Evolutionary conservation across 106 monocot genomes (phyloP), one percentile per base, ranked within the genome.

Genomic region (Allium cepa): DNA sequence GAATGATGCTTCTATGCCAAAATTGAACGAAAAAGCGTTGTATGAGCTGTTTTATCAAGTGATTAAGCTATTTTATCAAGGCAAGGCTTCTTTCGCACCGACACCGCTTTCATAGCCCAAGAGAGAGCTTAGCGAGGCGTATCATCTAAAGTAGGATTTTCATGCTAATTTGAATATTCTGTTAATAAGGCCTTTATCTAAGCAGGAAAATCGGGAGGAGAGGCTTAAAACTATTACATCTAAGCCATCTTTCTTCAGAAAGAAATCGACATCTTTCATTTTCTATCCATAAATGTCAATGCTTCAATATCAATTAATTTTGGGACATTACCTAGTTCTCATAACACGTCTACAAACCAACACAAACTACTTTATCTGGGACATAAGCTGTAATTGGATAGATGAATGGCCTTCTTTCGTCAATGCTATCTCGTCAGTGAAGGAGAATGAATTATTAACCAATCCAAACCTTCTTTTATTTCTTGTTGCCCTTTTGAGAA

Each of bases 191-290:
- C 64, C 64, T 16, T 14, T 46, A 28, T 64, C 47, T 59, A 59
- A 59, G 59, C 59, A n/a, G 59, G 17, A 59, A 59, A 59, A 59
- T 59, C 0, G 10, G 59, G 59, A 59, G 17, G 59, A 59, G 59
- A 59, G 59, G 59, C 59, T n/a, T 59, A 59, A 59, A 9, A 59
- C 46, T 64, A 45, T 64, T 45, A 1, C 36, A 36, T 36, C 64
- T 64, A 64, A 64, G 28, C 64, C 64, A 64, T 64, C 26, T 64
- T 64, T 64, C 64, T 64, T 64, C 10, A 64, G 64, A 64, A 64
- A 64, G 48, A n/a, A n/a, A n/a, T n/a, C n/a, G n/a, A n/a, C n/a
- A n/a, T n/a, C n/a, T n/a, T n/a, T n/a, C n/a, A n/a, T n/a, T n/a
- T n/a, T n/a, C n/a, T n/a, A n/a, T n/a, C n/a, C n/a, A n/a, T n/a